A percentile compares a stretch with the other conserved stretches of the same genome.
Evolutionary conservation across 73 alveolate genomes (phyloP).

Genomic region (Paramecium primaurelia): DNA sequence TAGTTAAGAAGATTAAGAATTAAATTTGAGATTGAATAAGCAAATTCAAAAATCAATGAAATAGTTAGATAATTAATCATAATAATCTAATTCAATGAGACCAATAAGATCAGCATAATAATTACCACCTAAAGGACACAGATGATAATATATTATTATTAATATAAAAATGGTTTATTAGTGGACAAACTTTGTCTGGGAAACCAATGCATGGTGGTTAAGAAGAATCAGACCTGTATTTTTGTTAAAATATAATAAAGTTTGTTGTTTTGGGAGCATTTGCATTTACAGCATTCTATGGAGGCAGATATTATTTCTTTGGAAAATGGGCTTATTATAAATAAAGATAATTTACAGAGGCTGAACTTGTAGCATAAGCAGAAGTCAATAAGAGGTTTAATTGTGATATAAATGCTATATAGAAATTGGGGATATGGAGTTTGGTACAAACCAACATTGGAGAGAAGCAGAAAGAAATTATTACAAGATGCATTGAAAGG

Average conservation of each 20-base stretch:
- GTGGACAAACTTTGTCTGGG: slow-evolving; percentile 66
- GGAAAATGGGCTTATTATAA: slow-evolving; percentile 56
- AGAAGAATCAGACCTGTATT: slow-evolving; percentile 66
- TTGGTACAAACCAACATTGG: slow-evolving; percentile 57
- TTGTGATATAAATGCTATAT: not conserved
- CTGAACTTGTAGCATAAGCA: slow-evolving; percentile 36
- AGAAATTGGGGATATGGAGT: slow-evolving; percentile 66
- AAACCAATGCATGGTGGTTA: slow-evolving; percentile 68
- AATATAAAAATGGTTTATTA: slow-evolving; percentile 52
- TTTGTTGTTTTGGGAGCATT: slow-evolving; percentile 40
- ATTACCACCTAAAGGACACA: slow-evolving; percentile 20
- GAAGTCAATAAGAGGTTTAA: slow-evolving; percentile 51
- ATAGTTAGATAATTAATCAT: not conserved
- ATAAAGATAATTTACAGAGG: slow-evolving; percentile 32
- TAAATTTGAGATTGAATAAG: not conserved
- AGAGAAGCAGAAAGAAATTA: slow-evolving; percentile 51
- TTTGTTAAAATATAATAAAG: not conserved
- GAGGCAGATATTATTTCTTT: slow-evolving; percentile 63
- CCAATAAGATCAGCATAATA: not conserved
- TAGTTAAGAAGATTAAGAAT: slow-evolving; percentile 32
- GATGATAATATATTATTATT: slow-evolving; percentile 11
- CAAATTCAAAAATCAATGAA: slow-evolving; percentile 17
- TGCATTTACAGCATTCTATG: slow-evolving; percentile 20
- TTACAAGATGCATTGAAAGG: slow-evolving; percentile 22
- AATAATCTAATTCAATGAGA: not conserved